Percentiles rank a stretch among this genome's conserved stretches.
phyloP scores from a whole-genome alignment of 2,329 filamentous ascomycete species.

The Cercospora nicotianae region DNA sequence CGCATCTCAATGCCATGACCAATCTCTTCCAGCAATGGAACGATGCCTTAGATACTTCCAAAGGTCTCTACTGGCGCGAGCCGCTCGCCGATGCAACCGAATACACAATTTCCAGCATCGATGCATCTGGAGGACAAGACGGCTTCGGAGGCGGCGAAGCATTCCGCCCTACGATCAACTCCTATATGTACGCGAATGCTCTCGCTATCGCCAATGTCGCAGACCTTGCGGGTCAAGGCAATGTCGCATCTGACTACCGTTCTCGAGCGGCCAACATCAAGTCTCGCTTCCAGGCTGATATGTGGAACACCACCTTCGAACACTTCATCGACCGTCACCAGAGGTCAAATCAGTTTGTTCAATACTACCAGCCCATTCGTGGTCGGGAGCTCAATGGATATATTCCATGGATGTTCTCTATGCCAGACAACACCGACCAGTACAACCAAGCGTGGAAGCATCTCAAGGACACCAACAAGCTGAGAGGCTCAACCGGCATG shows the following conservation, averaged over 20 bases:
- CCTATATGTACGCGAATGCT: conserved; percentile 49
- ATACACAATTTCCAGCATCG: conserved; percentile 49
- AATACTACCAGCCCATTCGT: conserved; percentile 45
- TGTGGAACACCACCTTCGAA: conserved; percentile 48
- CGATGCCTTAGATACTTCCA: conserved; percentile 43
- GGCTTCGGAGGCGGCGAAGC: conserved; percentile 45
- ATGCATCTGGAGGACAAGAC: conserved; percentile 44
- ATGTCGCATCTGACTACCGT: conserved; percentile 25
- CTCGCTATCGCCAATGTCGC: conserved; percentile 45
- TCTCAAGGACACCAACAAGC: conserved; percentile 39
- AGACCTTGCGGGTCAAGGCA: conserved; percentile 33
- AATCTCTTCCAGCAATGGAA: conserved; percentile 42
- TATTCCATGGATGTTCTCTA: conserved; percentile 47
- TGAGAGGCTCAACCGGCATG: conserved; percentile 42
- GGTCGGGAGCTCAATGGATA: conserved; percentile 48
- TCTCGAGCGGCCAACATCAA: conserved; percentile 41
- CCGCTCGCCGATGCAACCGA: conserved; percentile 48
- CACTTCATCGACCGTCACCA: conserved; percentile 50
- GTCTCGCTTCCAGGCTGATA: conserved; percentile 40
- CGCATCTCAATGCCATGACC: conserved; percentile 41
- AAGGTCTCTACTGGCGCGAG: conserved; percentile 47
- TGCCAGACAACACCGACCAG: conserved; percentile 43
- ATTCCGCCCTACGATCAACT: conserved; percentile 49
- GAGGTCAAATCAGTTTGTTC: conserved; percentile 43
- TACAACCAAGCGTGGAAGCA: conserved; percentile 45